Evolutionary conservation across 1,139 yeast genomes (phyloP), one percentile per base, ranked within the genome.

Genomic region (Blastobotrys buckinghamii): DNA sequence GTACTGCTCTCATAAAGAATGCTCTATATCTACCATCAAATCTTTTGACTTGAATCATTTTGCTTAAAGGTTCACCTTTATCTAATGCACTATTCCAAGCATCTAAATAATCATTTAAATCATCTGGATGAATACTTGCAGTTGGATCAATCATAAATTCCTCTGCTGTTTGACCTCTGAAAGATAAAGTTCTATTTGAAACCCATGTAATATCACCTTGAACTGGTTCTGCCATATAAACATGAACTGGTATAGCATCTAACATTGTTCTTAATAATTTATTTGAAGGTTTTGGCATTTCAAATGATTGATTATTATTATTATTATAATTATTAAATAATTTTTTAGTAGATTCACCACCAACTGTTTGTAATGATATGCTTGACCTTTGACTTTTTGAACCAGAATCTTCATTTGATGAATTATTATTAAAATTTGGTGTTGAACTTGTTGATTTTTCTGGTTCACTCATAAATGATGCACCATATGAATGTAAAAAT

Each of bases 171-270:
- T 61, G 56, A 7, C 70, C 69, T n/a, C 65, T 54, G 44, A 59
- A 66, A 2, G 67, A 65, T 42, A 65, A 40, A 1, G 68, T 58
- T 13, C 69, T 57, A 24, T 65, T 66, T 33, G 67, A 64, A 5
- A 62, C 68, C 70, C 70, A 66, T 2, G 65, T 60, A 12, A 65
- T 55, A 7, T 59, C 56, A 2, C 69, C 70, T 6, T 58, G 57
- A 8, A 52, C 50, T 4, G 70, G 68, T 39, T 63, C 66, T 1
- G 65, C 65, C 16, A 66, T 64, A 44, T 56, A 61, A 10, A 66
- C 63, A 47, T 66, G 68, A n/a, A 64, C 64, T 0, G 70, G 70
- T 30, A 66, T 63, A 1, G 69, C 66, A 48, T 66, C 69, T 34
- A 66, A 60, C 24, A 66, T 64, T 9, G 67, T 63, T 10, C 64